Percentiles rank a stretch among this genome's conserved stretches.
phyloP scores from a whole-genome alignment of 768 basidiomycete species.

The Boletus edulis region DNA sequence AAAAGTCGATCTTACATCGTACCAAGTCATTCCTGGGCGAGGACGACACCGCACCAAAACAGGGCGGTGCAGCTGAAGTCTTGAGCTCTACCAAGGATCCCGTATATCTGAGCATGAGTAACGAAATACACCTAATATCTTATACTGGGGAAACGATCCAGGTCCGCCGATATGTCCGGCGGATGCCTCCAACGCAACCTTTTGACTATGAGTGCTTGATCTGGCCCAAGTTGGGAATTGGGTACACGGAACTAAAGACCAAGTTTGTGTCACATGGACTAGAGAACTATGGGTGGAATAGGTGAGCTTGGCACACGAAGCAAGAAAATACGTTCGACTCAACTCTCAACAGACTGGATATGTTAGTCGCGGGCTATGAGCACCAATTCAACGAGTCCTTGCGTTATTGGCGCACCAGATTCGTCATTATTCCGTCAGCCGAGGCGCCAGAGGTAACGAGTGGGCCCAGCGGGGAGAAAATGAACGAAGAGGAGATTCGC shows the following conservation, averaged over 20 bases:
- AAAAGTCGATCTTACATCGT: constrained; percentile 41
- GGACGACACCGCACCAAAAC: constrained; percentile 51
- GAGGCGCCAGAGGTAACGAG: constrained; percentile 57
- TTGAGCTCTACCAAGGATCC: constrained; percentile 60
- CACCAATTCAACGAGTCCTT: constrained; percentile 77
- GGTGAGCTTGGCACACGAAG: constrained; percentile 41
- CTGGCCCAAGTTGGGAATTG: constrained; percentile 88
- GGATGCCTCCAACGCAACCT: constrained; percentile 59
- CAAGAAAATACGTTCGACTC: background rate
- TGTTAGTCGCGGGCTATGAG: constrained; percentile 83
- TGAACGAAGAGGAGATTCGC: constrained; percentile 85
- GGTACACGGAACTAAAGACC: constrained; percentile 77
- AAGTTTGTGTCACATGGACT: constrained; percentile 76
- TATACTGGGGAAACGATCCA: constrained; percentile 91
- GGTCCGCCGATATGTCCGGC: constrained; percentile 80
- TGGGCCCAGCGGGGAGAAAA: constrained; percentile 66
- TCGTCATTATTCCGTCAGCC: constrained; percentile 85
- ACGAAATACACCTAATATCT: constrained; percentile 90
- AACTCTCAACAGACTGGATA: constrained; percentile 60
- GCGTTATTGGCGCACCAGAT: constrained; percentile 92
- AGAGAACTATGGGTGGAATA: constrained; percentile 85
- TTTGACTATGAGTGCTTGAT: constrained; percentile 86
- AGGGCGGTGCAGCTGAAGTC: constrained; percentile 64
- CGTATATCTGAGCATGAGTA: constrained; percentile 91
- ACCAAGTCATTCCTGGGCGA: constrained; percentile 59